Base-by-base conservation (phyloP, 2,329 filamentous ascomycete species). In the Alternaria arborescens region DNA sequence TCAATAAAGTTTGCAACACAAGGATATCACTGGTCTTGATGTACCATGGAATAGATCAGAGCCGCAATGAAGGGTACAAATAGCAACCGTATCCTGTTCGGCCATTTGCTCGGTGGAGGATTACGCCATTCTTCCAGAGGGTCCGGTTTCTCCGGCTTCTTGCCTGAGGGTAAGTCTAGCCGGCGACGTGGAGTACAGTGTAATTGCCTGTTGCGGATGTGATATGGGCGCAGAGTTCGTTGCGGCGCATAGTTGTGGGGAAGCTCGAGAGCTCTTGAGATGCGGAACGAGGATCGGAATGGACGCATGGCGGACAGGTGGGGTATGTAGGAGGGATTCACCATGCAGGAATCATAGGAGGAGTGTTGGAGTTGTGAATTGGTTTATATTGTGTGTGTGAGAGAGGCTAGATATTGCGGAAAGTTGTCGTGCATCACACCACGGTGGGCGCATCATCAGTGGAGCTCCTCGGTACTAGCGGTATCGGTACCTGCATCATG, bases 1-100 rank as follows among this genome's bases (percentile, higher is more conserved):
- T 71, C n/a, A 71, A 53, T 32, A 30, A 4, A n/a, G 24, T 34
- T 10, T 14, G 3, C 4, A 3, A 12, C 3, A 6, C 18, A 8
- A 11, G 14, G 24, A 34, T 6, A 26, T n/a, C 16, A 16, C 20
- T 10, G 24, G 18, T 22, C n/a, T 41, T 24, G 10, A 43, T 78
- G 62, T 80, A 88, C 87, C 83, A 88, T 86, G 58, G 84, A 86
- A 79, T 88, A 89, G 47, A 85, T 79, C 41, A 89, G 67, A 8
- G 85, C 81, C 26, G 82, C 81, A 44, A 84, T 80, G 65, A 87
- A 81, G 60, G 84, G 82, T 53, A 88, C 68, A 60, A 84, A 74
- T 2, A 78, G 77, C 47, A 83, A 65, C 36, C 81, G 72, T 36
- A 81, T 80, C 71, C 82, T 80, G 47, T 81, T 73, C 8, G 69